Percentiles rank a stretch among this genome's conserved stretches.
Conservation (phyloP, 2,329 filamentous ascomycete species). For the Fusarium sp. region DNA sequence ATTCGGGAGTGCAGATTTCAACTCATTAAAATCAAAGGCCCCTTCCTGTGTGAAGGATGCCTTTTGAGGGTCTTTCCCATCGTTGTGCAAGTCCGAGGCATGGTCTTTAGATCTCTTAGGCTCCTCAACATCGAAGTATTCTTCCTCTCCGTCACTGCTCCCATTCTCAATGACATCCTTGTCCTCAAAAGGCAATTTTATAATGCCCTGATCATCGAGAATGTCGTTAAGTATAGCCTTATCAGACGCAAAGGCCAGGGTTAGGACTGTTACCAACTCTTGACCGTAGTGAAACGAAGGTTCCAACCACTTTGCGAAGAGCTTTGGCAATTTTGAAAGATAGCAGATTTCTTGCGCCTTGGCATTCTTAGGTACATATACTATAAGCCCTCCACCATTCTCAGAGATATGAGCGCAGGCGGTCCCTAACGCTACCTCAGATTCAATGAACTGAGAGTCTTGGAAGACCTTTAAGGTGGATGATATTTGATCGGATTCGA, state of each 20-base stretch:
- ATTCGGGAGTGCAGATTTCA: too few species aligned
- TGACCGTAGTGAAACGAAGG: background rate
- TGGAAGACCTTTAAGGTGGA: constrained; percentile 9
- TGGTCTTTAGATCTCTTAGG: too few species aligned
- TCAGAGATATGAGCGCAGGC: constrained; percentile 7
- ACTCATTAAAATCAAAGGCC: too few species aligned
- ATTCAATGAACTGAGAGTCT: background rate
- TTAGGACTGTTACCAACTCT: constrained; percentile 15
- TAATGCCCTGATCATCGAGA: constrained; percentile 33
- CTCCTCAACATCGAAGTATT: too few species aligned
- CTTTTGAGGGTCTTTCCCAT: too few species aligned
- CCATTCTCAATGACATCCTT: background rate
- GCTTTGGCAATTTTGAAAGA: too few species aligned
- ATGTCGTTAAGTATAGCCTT: constrained; percentile 9
- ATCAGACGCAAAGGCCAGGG: constrained; percentile 19
- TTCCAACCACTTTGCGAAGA: too few species aligned
- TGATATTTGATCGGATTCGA: constrained; percentile 15
- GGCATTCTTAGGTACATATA: constrained; percentile 11
- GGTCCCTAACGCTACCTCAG: background rate
- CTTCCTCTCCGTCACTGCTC: too few species aligned
- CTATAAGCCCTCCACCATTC: background rate
- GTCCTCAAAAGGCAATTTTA: constrained; percentile 25
- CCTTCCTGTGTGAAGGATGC: too few species aligned
- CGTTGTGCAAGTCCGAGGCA: too few species aligned
- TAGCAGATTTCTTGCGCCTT: background rate